Conservation (phyloP, 2,329 filamentous ascomycete genomes). For the Grosmannia huntii region DNA sequence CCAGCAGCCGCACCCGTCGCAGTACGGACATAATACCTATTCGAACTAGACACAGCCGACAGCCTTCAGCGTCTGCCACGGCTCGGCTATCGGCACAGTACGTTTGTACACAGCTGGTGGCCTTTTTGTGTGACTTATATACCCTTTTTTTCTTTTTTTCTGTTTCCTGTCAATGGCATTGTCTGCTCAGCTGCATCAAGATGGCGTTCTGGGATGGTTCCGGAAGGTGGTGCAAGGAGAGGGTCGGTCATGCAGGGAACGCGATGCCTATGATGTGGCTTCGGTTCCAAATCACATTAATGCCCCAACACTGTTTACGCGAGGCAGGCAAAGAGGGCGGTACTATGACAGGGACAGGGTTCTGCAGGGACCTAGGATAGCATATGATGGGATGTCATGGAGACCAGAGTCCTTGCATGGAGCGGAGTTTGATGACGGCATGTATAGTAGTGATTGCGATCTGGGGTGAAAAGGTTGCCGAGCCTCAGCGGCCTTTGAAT, state of each 20-base stretch:
- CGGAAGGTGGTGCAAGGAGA: background rate
- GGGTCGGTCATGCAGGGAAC: background rate
- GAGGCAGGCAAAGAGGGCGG: background rate
- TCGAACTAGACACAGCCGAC: background rate
- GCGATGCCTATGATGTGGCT: background rate
- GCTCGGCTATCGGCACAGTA: too few species aligned
- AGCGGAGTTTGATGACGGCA: background rate
- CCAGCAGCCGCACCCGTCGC: background rate
- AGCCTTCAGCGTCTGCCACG: background rate
- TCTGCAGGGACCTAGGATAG: background rate
- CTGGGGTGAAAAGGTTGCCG: background rate
- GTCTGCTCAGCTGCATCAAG: background rate
- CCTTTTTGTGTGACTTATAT: background rate
- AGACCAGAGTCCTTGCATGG: background rate
- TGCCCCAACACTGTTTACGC: background rate
- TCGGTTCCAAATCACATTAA: background rate
- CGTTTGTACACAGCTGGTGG: too few species aligned
- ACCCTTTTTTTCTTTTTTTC: background rate
- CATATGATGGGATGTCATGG: background rate
- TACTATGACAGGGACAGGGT: background rate
- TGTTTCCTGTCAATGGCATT: background rate
- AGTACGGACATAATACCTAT: background rate
- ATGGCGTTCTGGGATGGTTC: background rate
- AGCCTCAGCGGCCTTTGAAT: background rate
- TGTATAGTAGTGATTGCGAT: background rate